A percentile compares a stretch with the other conserved stretches of the same genome.
phyloP scores from a whole-genome alignment of 805 yeast genomes.

The Metschnikowia colocasiae region DNA sequence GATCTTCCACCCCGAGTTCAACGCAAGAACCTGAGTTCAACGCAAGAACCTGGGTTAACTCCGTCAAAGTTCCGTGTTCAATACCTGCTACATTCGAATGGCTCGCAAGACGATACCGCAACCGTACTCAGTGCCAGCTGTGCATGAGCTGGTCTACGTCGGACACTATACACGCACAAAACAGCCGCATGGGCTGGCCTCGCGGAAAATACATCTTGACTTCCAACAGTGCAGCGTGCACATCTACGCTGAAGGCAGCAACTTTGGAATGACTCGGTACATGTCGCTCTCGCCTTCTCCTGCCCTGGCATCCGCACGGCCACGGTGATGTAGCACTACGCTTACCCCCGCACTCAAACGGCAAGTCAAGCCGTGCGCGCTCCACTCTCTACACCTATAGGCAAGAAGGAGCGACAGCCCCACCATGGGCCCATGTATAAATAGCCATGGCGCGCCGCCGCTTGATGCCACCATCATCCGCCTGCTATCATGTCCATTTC shows the following conservation, averaged over 20 bases:
- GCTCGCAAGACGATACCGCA: no score
- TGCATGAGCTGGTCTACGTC: no score
- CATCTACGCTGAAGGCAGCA: background rate
- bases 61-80: no score
- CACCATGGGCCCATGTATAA: constrained; percentile 9
- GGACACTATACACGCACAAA: no score
- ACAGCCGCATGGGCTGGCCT: no score
- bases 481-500: constrained; percentile 37
- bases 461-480: background rate
- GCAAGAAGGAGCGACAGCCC: constrained; percentile 20
- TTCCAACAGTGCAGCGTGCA: background rate
- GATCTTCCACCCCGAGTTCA: no score
- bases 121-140: no score
- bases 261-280: background rate
- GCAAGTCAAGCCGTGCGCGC: constrained; percentile 15
- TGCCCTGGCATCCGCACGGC: background rate
- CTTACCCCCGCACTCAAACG: constrained; percentile 3
- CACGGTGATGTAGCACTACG: background rate
- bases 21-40: no score
- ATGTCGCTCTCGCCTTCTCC: background rate
- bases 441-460: constrained; percentile 4
- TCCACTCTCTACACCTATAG: constrained; percentile 15
- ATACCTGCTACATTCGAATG: no score
- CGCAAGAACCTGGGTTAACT: no score
- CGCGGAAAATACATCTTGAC: no score